These are phyloP conservation scores for Clavaria fumosa DNA, from an alignment of 768 basidiomycete genomes.

Conservation along the genomic window DNA sequence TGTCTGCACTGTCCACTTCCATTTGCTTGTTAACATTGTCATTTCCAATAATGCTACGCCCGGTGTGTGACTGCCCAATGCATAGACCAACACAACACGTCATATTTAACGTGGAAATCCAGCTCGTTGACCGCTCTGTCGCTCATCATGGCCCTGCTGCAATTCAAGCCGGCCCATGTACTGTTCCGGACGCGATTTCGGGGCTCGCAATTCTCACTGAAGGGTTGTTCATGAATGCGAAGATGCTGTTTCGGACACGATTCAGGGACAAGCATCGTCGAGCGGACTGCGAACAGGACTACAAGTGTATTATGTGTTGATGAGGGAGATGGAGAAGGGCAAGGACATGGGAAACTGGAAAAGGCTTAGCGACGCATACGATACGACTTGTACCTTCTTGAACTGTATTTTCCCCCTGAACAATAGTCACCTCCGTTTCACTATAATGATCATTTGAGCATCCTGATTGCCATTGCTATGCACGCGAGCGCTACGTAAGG, in stretches of 20 bases:
- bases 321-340: slow-evolving; percentile 17
- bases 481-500: slow-evolving; percentile 94
- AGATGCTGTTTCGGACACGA: slow-evolving; percentile 83
- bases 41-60: no score
- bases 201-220: slow-evolving; percentile 97
- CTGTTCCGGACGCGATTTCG: slow-evolving; percentile 97
- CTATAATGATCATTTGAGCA: slow-evolving; percentile 7
- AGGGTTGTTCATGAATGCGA: slow-evolving; percentile 93
- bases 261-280: slow-evolving; percentile 89
- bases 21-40: no score
- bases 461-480: slow-evolving; percentile 62
- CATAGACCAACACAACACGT: no score
- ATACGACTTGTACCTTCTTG: not conserved
- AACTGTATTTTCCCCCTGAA: not conserved
- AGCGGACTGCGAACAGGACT: slow-evolving; percentile 60
- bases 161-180: slow-evolving; percentile 98
- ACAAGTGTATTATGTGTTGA: slow-evolving; percentile 31
- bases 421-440: not conserved
- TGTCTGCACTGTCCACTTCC: no score
- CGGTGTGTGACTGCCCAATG: no score
- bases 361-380: slow-evolving; percentile 16
- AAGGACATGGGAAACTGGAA: slow-evolving; percentile 18
- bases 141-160: slow-evolving; percentile 98
- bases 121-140: no score
- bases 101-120: no score